These are phyloP conservation scores for Parmelia sp. DNA, from an alignment of 495 filamentous ascomycete genomes.

Conservation along the genomic window DNA sequence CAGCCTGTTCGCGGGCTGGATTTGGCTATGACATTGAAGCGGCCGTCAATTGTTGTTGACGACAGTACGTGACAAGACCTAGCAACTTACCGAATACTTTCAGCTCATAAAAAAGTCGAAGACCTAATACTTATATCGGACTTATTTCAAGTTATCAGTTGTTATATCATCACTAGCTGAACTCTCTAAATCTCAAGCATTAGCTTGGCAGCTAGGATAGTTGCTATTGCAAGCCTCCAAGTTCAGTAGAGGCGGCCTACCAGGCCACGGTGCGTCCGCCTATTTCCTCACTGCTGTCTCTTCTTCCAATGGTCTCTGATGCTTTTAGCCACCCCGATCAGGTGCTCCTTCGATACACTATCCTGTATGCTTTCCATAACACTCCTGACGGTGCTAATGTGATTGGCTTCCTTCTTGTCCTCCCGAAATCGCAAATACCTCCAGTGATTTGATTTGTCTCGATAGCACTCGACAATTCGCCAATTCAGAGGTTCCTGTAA, in stretches of 20 bases:
- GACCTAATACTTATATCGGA: not conserved
- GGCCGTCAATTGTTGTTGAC: not conserved
- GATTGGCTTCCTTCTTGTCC: slow-evolving; percentile 87
- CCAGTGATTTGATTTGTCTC: slow-evolving; percentile 69
- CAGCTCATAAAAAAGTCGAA: not conserved
- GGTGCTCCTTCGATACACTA: slow-evolving; percentile 57
- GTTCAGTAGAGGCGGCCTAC: not conserved
- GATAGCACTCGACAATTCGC: slow-evolving; percentile 78
- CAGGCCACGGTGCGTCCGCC: not conserved
- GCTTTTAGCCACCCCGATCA: slow-evolving; percentile 53
- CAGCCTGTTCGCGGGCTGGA: not conserved
- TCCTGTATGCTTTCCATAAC: slow-evolving; percentile 81
- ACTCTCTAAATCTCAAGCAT: not conserved
- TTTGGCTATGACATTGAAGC: not conserved
- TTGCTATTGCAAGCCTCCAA: not conserved
- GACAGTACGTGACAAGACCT: not conserved
- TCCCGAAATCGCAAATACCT: slow-evolving; percentile 79
- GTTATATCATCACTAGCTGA: not conserved
- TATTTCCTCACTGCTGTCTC: slow-evolving; percentile 28
- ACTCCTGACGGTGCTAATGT: slow-evolving; percentile 69
- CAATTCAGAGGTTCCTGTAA: slow-evolving; percentile 67
- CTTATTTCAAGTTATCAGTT: not conserved
- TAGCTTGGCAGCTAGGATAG: not conserved
- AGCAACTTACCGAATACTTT: not conserved
- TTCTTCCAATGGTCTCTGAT: slow-evolving; percentile 74